phyloP scores from a whole-genome alignment of 352 stramenopile species.

The Globisporangium okanoganense region DNA sequence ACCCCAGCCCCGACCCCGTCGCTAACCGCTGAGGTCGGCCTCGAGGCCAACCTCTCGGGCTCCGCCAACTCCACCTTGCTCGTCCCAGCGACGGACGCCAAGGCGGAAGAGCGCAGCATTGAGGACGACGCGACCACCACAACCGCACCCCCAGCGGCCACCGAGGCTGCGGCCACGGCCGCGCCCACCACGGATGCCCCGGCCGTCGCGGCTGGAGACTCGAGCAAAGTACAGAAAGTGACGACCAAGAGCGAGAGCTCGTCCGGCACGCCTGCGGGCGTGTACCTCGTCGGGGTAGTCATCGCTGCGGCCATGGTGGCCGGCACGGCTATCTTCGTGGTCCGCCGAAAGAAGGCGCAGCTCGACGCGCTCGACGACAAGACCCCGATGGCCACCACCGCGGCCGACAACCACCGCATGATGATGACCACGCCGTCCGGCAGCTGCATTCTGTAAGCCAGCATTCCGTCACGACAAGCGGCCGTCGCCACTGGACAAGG shows the following conservation, averaged over 20 bases:
- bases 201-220: background rate
- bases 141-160: background rate
- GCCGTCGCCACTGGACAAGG: background rate
- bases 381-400: slow-evolving; percentile 27
- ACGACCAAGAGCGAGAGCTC: slow-evolving; percentile 1
- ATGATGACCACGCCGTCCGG: slow-evolving; percentile 48
- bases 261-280: slow-evolving; percentile 11
- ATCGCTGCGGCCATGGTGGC: slow-evolving; percentile 19
- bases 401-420: slow-evolving; percentile 22
- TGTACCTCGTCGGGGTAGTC: slow-evolving; percentile 20
- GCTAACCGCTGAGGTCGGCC: slow-evolving; percentile 6
- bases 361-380: slow-evolving; percentile 60
- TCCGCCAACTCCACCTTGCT: slow-evolving; percentile 1
- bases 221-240: slow-evolving; percentile 6
- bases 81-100: background rate
- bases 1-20: slow-evolving; percentile 9
- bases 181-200: background rate
- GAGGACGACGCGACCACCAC: slow-evolving; percentile 9
- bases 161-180: slow-evolving; percentile 2
- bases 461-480: background rate
- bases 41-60: slow-evolving; percentile 7
- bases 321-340: slow-evolving; percentile 34
- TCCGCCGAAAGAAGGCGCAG: slow-evolving; percentile 54
- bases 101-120: slow-evolving; percentile 16
- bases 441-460: slow-evolving; percentile 36